These are phyloP conservation scores for Knufia petricola DNA, from an alignment of 2,329 filamentous ascomycete genomes.

Conservation along the genomic window DNA sequence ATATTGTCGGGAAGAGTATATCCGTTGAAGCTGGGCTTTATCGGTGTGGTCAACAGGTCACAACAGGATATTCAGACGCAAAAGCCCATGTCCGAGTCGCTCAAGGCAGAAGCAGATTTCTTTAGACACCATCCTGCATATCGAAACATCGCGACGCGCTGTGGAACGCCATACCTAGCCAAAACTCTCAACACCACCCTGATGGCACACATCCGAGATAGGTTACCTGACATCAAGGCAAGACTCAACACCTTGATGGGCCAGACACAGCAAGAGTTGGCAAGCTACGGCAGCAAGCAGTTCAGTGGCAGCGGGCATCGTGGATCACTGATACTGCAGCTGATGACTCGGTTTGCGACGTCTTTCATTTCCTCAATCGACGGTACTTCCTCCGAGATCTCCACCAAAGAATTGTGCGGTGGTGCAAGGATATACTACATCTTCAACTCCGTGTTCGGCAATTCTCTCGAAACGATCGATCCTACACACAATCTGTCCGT, in stretches of 20 bases:
- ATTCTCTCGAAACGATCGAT: slow-evolving; percentile 89
- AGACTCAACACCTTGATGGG: slow-evolving; percentile 97
- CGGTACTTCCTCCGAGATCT: slow-evolving; percentile 96
- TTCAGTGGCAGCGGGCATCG: slow-evolving; percentile 96
- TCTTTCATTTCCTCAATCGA: slow-evolving; percentile 98
- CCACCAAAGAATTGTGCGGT: slow-evolving; percentile 92
- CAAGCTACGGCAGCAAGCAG: slow-evolving; percentile 94
- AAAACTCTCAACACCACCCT: slow-evolving; percentile 91
- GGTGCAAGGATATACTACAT: slow-evolving; percentile 97
- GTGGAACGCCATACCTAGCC: slow-evolving; percentile 86
- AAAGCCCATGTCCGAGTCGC: slow-evolving; percentile 86
- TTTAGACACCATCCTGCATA: slow-evolving; percentile 97
- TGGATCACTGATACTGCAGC: slow-evolving; percentile 85
- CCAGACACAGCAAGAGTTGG: slow-evolving; percentile 97
- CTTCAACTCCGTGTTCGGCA: slow-evolving; percentile 97
- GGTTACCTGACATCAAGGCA: slow-evolving; percentile 94
- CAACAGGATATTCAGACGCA: slow-evolving; percentile 96
- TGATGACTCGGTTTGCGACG: slow-evolving; percentile 96
- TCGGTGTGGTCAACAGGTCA: slow-evolving; percentile 93
- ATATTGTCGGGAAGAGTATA: slow-evolving; percentile 97
- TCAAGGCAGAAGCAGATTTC: slow-evolving; percentile 84
- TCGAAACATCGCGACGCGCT: slow-evolving; percentile 85
- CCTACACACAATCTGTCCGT: slow-evolving; percentile 91
- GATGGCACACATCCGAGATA: slow-evolving; percentile 92
- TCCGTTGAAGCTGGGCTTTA: slow-evolving; percentile 92